These are phyloP conservation scores for Neohortaea acidophila DNA, from an alignment of 495 filamentous ascomycete genomes.

Conservation along the genomic window DNA sequence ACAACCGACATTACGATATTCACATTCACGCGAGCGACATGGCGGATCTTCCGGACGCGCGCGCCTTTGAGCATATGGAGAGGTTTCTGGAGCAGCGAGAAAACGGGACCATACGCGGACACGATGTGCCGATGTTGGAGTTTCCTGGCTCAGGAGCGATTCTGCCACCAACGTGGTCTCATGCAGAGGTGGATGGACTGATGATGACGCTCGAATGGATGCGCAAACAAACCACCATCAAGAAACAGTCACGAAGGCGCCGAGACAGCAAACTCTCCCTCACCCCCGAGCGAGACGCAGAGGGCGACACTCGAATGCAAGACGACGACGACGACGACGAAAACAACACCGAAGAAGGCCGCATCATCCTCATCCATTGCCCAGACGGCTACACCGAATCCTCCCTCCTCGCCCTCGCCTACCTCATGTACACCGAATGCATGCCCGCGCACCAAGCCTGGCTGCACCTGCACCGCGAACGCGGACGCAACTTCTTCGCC, in stretches of 20 bases:
- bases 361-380: slow-evolving; percentile 78
- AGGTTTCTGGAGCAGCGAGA: slow-evolving; percentile 31
- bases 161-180: slow-evolving; percentile 62
- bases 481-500: slow-evolving; percentile 85
- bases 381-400: slow-evolving; percentile 93
- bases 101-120: slow-evolving; percentile 17
- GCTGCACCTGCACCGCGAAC: slow-evolving; percentile 66
- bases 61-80: slow-evolving; percentile 42
- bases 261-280: slow-evolving; percentile 17
- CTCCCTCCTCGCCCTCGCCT: slow-evolving; percentile 71
- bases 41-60: slow-evolving; percentile 46
- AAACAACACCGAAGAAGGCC: slow-evolving; percentile 9
- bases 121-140: slow-evolving; percentile 49
- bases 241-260: neutral
- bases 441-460: slow-evolving; percentile 69
- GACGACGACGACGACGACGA: slow-evolving; percentile 20
- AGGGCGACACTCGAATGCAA: slow-evolving; percentile 39
- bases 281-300: slow-evolving; percentile 30
- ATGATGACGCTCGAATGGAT: slow-evolving; percentile 82
- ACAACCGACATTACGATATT: slow-evolving; percentile 43
- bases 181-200: slow-evolving; percentile 65
- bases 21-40: slow-evolving; percentile 77
- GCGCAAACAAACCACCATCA: slow-evolving; percentile 44
- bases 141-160: slow-evolving; percentile 91
- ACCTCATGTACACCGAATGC: slow-evolving; percentile 78